Base-by-base conservation (phyloP, 306 rosid genomes). In the Oxytropis ochrocephala region DNA sequence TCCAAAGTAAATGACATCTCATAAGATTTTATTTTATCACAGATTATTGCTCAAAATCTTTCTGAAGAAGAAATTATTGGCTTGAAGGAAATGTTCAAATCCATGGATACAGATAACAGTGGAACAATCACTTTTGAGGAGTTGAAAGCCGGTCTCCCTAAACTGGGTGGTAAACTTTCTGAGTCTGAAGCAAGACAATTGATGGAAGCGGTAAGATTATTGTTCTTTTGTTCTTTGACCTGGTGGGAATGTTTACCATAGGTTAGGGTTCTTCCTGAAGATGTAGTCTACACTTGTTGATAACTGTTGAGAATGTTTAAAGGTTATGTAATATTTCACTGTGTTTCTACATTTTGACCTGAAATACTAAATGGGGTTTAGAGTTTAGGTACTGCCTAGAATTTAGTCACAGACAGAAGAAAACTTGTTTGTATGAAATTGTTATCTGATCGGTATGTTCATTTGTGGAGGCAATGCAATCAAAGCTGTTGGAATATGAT, bases 61-160 rank as follows among this genome's bases (percentile, higher is more conserved):
- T 90, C 98, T 52, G 98, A 90, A 84, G 98, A 94, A 66, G 98
- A 94, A 84, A 94, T 94, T 48, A 87, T 90, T 66, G 98, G 97
- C 75, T 77, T 94, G 85, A 94, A 94, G 82, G 98, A 94, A 79
- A 90, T 94, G 96, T 94, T 90, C 82, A 94, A 90, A 85, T 88
- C 97, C 36, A 90, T 94, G 95, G 98, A 94, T 73, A 94, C 98
- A 9, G 98, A 94, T 82, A 88, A 90, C 60, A 94, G 97, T 79
- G 98, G 98, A 76, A 94, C 98, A 57, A 84, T 94, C 64, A 94
- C 98, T 48, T 90, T 65, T 69, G 98, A 94, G 65, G 98, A 94
- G 85, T 85, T 94, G 78, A 88, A 94, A 67, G 98, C 92, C 32
- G 98, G 98, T 73, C 96, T 94, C 70, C 98, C 91, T 5, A 90